Evolutionary conservation across 495 filamentous ascomycete species (phyloP).

Genomic region (Aspergillus taichungensis): DNA sequence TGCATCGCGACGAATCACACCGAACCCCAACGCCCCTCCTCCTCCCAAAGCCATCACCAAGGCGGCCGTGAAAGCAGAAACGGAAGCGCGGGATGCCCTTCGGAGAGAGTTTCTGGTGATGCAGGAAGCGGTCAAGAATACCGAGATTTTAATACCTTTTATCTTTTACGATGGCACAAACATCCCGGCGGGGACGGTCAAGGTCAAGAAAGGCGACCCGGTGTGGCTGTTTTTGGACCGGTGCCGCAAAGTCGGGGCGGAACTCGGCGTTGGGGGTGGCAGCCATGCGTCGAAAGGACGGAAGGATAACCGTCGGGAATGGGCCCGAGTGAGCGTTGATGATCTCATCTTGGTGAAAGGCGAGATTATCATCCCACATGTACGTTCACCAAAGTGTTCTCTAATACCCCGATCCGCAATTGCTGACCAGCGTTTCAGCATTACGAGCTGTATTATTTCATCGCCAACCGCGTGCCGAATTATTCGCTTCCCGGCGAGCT

Average conservation of each 20-base stretch:
- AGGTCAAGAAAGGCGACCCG: constrained; percentile 85
- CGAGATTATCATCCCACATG: constrained; percentile 89
- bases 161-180: constrained; percentile 98
- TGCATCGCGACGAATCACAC: constrained; percentile 44
- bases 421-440: constrained; percentile 50
- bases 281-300: constrained; percentile 45
- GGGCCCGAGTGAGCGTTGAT: constrained; percentile 92
- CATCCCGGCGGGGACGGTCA: constrained; percentile 71
- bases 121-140: constrained; percentile 81
- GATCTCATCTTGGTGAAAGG: constrained; percentile 91
- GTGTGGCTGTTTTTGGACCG: constrained; percentile 89
- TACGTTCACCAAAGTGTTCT: constrained; percentile 36
- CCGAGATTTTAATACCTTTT: constrained; percentile 87
- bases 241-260: constrained; percentile 80
- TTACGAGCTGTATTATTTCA: constrained; percentile 94
- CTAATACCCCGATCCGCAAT: background rate
- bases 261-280: constrained; percentile 60
- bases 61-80: constrained; percentile 70
- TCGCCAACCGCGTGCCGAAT: constrained; percentile 75
- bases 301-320: constrained; percentile 64
- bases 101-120: constrained; percentile 76
- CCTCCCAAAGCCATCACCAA: constrained; percentile 82
- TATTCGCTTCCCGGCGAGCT: constrained; percentile 43
- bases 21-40: constrained; percentile 57
- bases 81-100: constrained; percentile 69